These are phyloP conservation scores for Haplosporangium sp. DNA, from an alignment of 371 early-diverging fungal species.

Conservation along the genomic window DNA sequence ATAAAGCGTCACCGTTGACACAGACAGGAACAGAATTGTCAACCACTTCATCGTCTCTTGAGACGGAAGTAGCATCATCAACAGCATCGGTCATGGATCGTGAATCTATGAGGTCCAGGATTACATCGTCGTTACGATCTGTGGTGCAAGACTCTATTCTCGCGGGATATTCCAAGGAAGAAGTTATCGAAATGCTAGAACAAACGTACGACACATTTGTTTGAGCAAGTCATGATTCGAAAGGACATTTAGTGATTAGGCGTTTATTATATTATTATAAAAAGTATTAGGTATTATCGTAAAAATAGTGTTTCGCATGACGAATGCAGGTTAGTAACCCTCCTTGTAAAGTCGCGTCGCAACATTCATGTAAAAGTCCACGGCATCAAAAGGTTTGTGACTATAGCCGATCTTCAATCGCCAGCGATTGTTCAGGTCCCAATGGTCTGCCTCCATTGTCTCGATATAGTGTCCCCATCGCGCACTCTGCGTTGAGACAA, in stretches of 20 bases:
- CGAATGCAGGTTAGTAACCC: conserved; percentile 52
- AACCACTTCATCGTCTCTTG: neutral
- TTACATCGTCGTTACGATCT: conserved; percentile 9
- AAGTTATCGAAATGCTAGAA: conserved; percentile 31
- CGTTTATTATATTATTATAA: too few relatives aligned
- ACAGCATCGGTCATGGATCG: neutral
- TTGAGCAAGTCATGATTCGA: neutral
- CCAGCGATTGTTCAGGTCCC: conserved; percentile 78
- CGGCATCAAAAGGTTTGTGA: conserved; percentile 69
- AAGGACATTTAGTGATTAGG: too few relatives aligned
- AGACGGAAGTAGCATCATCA: neutral
- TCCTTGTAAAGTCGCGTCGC: conserved; percentile 76
- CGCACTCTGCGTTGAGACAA: conserved; percentile 83
- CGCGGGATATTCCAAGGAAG: conserved; percentile 30
- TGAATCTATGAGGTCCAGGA: neutral
- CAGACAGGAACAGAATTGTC: neutral
- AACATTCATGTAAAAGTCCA: conserved; percentile 81
- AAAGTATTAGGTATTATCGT: too few relatives aligned
- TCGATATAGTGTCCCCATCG: conserved; percentile 89
- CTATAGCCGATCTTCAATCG: conserved; percentile 50
- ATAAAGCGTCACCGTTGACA: neutral
- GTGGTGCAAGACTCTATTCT: conserved; percentile 13
- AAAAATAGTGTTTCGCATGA: too few relatives aligned
- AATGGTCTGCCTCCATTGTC: conserved; percentile 85
- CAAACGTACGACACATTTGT: conserved; percentile 3